Evolutionary conservation across 2,329 filamentous ascomycete genomes (phyloP), one percentile per base, ranked within the genome.

Genomic region (Cordyceps fumosorosea): DNA sequence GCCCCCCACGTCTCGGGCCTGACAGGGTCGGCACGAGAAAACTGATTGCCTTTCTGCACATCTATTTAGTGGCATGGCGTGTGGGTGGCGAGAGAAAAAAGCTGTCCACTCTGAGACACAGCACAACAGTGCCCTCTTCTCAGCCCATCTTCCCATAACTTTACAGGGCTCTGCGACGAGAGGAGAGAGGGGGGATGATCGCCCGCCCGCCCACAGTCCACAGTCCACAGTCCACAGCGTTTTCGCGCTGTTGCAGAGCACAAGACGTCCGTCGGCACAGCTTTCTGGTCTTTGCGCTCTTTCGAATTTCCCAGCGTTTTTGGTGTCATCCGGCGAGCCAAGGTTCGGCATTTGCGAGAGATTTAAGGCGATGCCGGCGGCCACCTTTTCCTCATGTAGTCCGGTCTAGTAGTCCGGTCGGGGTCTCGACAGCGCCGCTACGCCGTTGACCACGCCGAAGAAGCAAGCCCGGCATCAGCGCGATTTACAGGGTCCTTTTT

Each of bases 21-120:
- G 5, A 51, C 20, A 42, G 34, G 56, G 29, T 59, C 56, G 56
- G 56, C 32, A 52, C 32, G 47, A 59, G 47, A 59, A 18, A 22
- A 11, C 34, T 24, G 56, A 59, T 37, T 37, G 48, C 48, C 34
- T n/a, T 16, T 29, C 56, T 51, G 47, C 32, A 52, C 5, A 3
- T 44, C 29, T 7, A 7, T n/a, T 10, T 5, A 37, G 24, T 11
- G 26, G 29, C 7, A 11, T 24, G 20, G 44, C 26, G 10, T 22
- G 32, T n/a, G n/a, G 53, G 34, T 44, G 48, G 22, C 26, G 56
- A 48, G 24, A 37, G 56, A n/a, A 47, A 59, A 50, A 42, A 48
- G 37, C 34, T 44, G 47, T 3, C 48, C 22, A 50, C 37, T 22
- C 47, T 60, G 56, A 60, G 56, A 52, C 56, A 60, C 47, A 14